Base-by-base conservation (phyloP, 495 filamentous ascomycete species). In the Neurospora pannonica region DNA sequence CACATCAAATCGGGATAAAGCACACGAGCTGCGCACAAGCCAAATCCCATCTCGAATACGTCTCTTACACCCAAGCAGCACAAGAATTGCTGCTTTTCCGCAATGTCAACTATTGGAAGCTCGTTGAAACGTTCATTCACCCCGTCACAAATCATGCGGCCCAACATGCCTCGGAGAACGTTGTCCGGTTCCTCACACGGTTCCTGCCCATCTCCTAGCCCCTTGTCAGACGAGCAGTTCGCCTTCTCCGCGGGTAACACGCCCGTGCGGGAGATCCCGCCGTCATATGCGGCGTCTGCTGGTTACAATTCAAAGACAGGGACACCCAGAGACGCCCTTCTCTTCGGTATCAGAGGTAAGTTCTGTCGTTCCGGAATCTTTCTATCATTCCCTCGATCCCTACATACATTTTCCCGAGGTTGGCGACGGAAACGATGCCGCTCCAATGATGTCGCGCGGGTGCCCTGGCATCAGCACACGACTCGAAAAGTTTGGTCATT, bases 151-250 rank as follows among this genome's bases (percentile, higher is more conserved):
- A 31, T 67, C 15, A 28, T 71, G 37, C 76, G 80, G 48, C 82
- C 78, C 17, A 74, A 75, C 43, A 79, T 78, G 24, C 81, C 79
- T 31, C 74, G 75, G 38, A 77, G 81, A 73, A 81, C 71, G 10
- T 76, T 76, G 70, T 84, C 83, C 34, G 83, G 75, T 75, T 84
- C 83, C 15, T 73, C 78, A 74, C 43, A 75, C 72, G 46, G 77
- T 74, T 40, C 82, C n/a, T 67, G 54, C 15, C 28, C 54, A 4
- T 67, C 54, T 19, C 54, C 54, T 4, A 67, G 54, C 3, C 60
- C 39, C 13, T 72, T 24, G 2, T 76, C 75, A 5, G 78, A 79
- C 40, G 78, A 78, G 28, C 78, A 76, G 73, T 79, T 79, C 67
- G 72, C 48, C 15, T 76, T 79, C 46, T 79, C 78, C 5, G 74